Evolutionary conservation across 148 eudicot genomes (phyloP), one percentile per base, ranked within the genome.

Genomic region (Oxyria digyna): DNA sequence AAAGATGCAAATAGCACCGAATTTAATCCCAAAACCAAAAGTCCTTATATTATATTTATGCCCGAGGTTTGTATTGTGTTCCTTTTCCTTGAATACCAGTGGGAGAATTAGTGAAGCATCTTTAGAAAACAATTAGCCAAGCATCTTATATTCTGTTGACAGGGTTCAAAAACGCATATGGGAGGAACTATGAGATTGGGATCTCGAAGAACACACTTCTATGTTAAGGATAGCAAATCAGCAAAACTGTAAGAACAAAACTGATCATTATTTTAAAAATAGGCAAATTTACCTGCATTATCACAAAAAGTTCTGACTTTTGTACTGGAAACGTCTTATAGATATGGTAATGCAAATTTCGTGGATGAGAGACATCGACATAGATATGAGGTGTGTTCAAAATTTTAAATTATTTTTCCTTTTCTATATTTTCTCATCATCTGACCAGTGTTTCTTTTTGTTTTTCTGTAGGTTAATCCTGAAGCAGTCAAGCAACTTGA

Each of bases 341-440:
- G 99, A 73, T 88, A 94, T 74, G 99, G 93, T 23, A 88, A 81
- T 74, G 74, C 42, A 64, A 81, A 77, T 70, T 88, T 81, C 76
- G 80, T 94, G 43, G 97, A 94, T 54, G 99, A 94, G 83, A 82
- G 99, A 73, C 99, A 94, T 82, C 91, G 99, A 7, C 99, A 94
- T 73, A 81, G 99, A 88, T 94, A 94, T 29, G 99, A 94, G 99
- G 99, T 94, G 65, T 65, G 83, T 59, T 24, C 40, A 29, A 17
- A 42, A 6, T 26, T 14, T 3, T 3, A 11, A 2, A 33, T 54
- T 1, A 9, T 33, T 32, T 35, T 29, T n/a, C 8, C 12, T 38
- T n/a, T 23, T 18, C 17, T 17, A 13, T 18, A 43, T 6, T 43
- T 43, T 17, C 20, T 43, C 49, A 43, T 49, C 8, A 49, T 11